A percentile compares a stretch with the other conserved stretches of the same genome.
Conservation (phyloP, 805 yeast genomes). For the Candida oleophila region DNA sequence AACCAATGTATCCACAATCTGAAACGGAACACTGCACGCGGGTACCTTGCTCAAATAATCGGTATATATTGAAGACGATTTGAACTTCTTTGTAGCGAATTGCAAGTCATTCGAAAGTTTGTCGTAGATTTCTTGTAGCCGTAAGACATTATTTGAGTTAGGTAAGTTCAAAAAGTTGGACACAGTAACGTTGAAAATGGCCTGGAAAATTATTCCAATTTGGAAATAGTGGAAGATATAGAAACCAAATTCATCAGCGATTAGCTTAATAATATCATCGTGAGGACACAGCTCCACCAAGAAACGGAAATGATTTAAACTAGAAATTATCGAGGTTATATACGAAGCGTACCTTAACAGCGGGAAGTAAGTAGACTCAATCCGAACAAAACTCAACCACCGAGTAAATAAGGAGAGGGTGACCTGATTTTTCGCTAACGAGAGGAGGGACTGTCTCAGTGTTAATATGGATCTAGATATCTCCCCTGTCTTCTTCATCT, state of each 20-base stretch:
- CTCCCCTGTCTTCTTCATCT: slow-evolving; percentile 13
- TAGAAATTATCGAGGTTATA: slow-evolving; percentile 21
- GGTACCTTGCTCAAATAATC: not conserved
- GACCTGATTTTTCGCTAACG: slow-evolving; percentile 14
- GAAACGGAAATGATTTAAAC: slow-evolving; percentile 22
- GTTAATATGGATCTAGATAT: slow-evolving; percentile 13
- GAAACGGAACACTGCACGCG: not conserved
- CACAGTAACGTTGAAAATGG: not conserved
- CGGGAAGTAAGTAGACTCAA: slow-evolving; percentile 29
- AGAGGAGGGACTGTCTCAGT: slow-evolving; percentile 23
- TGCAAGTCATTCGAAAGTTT: not conserved
- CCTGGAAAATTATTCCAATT: not conserved
- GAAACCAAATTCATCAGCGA: not conserved
- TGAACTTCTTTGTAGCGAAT: not conserved
- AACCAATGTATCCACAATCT: not conserved
- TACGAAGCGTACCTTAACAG: slow-evolving; percentile 25
- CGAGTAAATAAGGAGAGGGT: slow-evolving; percentile 15
- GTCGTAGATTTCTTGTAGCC: not conserved
- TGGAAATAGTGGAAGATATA: not conserved
- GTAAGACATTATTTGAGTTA: not conserved
- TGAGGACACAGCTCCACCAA: slow-evolving; percentile 13
- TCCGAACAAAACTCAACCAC: slow-evolving; percentile 26
- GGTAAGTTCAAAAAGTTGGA: not conserved
- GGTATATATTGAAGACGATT: not conserved
- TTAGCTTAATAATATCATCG: not conserved